These are phyloP conservation scores for Colletotrichum sp. DNA, from an alignment of 2,329 filamentous ascomycete genomes.

Conservation along the genomic window DNA sequence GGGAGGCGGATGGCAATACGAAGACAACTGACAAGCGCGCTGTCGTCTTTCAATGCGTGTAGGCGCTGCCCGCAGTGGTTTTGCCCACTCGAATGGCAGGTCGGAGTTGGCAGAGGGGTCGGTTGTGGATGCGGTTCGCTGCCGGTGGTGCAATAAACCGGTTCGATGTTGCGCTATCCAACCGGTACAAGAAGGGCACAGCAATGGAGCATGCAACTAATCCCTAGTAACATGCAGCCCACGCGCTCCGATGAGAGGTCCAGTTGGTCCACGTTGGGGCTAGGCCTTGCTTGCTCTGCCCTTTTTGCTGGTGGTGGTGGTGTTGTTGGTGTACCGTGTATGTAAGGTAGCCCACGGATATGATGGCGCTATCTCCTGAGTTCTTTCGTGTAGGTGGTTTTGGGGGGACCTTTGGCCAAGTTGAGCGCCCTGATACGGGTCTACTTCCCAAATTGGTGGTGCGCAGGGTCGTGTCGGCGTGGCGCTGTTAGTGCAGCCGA, in stretches of 20 bases:
- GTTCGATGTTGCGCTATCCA: slow-evolving; percentile 10
- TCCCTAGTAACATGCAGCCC: background rate
- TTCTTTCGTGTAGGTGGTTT: background rate
- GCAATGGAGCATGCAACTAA: background rate
- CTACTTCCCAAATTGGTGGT: slow-evolving; percentile 8
- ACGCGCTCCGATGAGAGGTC: background rate
- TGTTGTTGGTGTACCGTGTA: background rate
- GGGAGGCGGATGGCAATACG: slow-evolving; percentile 9
- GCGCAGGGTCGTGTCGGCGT: slow-evolving; percentile 15
- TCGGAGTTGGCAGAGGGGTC: background rate
- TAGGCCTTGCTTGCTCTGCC: background rate
- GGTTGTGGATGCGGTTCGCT: slow-evolving; percentile 3
- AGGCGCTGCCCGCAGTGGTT: background rate
- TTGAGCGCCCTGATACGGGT: background rate
- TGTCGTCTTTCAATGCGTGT: background rate
- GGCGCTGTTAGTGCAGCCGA: slow-evolving; percentile 9
- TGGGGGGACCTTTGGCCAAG: background rate
- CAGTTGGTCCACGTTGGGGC: slow-evolving; percentile 16
- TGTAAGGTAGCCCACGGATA: background rate
- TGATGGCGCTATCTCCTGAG: slow-evolving; percentile 6
- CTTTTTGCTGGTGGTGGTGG: background rate
- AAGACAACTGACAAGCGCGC: slow-evolving; percentile 1
- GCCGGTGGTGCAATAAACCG: slow-evolving; percentile 18
- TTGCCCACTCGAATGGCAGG: background rate
- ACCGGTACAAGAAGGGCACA: background rate